Evolutionary conservation across 164 flowering plant genomes (phyloP).

Genomic region (Vitis amurensis): DNA sequence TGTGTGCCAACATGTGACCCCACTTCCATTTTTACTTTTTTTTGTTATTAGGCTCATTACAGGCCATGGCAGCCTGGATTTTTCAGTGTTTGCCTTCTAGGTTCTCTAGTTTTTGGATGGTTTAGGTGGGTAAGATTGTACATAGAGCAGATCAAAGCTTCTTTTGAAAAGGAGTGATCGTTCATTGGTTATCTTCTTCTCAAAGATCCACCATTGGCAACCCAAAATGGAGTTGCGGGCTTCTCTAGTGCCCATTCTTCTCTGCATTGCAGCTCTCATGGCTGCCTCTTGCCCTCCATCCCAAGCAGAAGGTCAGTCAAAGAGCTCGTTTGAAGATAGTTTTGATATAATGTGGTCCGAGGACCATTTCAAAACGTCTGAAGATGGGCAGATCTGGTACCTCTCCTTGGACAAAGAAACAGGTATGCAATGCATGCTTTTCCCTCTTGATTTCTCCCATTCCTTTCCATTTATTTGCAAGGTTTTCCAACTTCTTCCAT

Average conservation of each 20-base stretch:
- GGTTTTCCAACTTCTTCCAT: background rate
- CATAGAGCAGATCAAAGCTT: background rate
- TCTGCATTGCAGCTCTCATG: constrained; percentile 34
- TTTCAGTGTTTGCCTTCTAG: background rate
- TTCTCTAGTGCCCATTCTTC: constrained; percentile 25
- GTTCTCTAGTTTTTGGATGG: background rate
- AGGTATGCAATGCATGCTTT: constrained; percentile 39
- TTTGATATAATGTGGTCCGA: constrained; percentile 83
- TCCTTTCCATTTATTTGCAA: background rate
- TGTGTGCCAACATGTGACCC: constrained; percentile 15
- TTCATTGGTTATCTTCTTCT: background rate
- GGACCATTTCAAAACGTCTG: constrained; percentile 75
- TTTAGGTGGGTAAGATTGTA: constrained; percentile 2
- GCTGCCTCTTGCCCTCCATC: constrained; percentile 18
- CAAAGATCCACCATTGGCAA: background rate
- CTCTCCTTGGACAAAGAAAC: constrained; percentile 77
- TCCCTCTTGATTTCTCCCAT: background rate
- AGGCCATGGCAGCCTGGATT: constrained; percentile 26
- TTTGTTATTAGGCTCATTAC: background rate
- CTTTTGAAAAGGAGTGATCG: too few relatives aligned
- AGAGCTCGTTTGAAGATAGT: constrained; percentile 53
- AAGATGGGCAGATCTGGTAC: constrained; percentile 86
- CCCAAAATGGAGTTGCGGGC: constrained; percentile 27
- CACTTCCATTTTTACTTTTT: background rate
- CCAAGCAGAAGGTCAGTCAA: constrained; percentile 32